These are phyloP conservation scores for Emmonsiellopsis sp. DNA, from an alignment of 2,329 filamentous ascomycete species.

Conservation along the genomic window DNA sequence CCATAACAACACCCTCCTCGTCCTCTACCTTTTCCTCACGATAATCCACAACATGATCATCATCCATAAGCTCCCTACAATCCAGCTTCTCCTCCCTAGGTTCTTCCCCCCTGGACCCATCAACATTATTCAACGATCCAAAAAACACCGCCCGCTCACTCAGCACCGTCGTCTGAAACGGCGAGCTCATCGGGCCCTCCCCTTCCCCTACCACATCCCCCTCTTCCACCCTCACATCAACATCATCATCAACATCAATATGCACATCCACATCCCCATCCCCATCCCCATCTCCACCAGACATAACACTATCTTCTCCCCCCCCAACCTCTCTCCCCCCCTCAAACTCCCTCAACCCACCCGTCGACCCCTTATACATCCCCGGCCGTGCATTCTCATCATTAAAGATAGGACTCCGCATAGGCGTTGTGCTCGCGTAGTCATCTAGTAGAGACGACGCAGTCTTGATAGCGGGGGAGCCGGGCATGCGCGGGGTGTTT, in stretches of 20 bases:
- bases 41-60: not conserved
- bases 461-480: not conserved
- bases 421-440: not conserved
- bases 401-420: conserved; percentile 9
- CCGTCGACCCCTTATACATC: not conserved
- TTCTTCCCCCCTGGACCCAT: not conserved
- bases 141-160: conserved; percentile 1
- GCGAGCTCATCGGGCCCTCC: conserved; percentile 24
- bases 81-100: conserved; percentile 1
- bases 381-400: not conserved
- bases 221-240: not conserved
- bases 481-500: not conserved
- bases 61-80: not conserved
- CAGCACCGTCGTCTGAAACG: conserved; percentile 25
- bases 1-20: conserved; percentile 2
- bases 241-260: too few species aligned
- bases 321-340: not conserved
- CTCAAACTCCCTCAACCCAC: not conserved
- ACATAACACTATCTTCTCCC: not conserved
- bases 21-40: not conserved
- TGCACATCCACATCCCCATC: too few species aligned
- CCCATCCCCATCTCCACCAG: too few species aligned
- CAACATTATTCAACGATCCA: not conserved
- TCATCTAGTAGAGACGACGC: not conserved
- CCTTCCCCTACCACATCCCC: not conserved